Base-by-base conservation (phyloP, 2,329 filamentous ascomycete species). In the Penicillium sp. region DNA sequence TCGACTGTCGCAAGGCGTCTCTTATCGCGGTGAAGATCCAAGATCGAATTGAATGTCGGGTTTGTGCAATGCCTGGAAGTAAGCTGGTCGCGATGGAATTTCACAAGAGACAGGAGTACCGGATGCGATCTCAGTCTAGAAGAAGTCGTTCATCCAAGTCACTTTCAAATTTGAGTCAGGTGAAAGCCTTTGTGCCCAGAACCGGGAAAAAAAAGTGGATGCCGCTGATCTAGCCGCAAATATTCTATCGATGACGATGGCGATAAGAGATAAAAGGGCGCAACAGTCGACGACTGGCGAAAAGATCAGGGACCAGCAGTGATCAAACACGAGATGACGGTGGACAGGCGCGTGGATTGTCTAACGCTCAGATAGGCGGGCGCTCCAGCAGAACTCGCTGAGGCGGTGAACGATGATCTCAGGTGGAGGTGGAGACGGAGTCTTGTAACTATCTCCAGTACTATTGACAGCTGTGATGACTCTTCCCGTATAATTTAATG, bases 81-180 rank as follows among this genome's bases (percentile, higher is more conserved):
- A 41, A 45, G n/a, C 14, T 45, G n/a, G 21, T 29, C 40, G 46
- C 40, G 38, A 21, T 41, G 16, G 22, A 6, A 39, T 50, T 45
- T 21, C 16, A 42, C 40, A 29, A 39, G 13, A 53, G 49, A 50
- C 38, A 51, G 44, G 45, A 36, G 39, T 57, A 44, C 48, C 52
- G 45, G 54, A 44, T 42, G 53, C 49, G 39, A 51, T 44, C 49
- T 22, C 47, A 49, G 21, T 55, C 47, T 50, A 39, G 32, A 47
- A 48, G 47, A 48, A 42, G 43, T 45, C 29, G 31, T 47, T 59
- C 61, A 57, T 65, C 49, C 55, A 61, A 45, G 50, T 60, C 55
- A 48, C 38, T 36, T 44, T 34, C 38, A 48, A 53, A 41, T 32
- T 45, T 53, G 53, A 56, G 29, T 55, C 58, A 43, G 56, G 51